phyloP scores from a whole-genome alignment of 2,329 filamentous ascomycete species.

The Aspergillus costaricaensis region DNA sequence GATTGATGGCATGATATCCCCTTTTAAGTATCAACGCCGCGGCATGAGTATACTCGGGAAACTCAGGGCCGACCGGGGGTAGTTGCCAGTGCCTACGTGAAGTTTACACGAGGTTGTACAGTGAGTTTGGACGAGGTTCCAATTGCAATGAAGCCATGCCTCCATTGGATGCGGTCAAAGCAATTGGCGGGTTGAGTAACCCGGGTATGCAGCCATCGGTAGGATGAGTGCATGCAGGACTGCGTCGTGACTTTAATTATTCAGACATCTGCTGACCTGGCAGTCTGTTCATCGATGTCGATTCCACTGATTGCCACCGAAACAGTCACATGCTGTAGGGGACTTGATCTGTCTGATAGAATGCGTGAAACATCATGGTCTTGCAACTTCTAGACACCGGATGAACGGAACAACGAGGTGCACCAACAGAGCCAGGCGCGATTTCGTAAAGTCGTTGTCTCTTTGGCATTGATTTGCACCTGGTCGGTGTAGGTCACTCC shows the following conservation, averaged over 20 bases:
- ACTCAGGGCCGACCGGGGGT: neutral
- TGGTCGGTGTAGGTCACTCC: no score
- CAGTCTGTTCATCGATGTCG: neutral
- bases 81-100: neutral
- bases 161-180: neutral
- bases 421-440: no score
- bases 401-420: no score
- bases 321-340: neutral
- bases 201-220: neutral
- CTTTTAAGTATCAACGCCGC: neutral
- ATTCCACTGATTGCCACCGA: neutral
- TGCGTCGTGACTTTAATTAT: neutral
- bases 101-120: neutral
- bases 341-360: no score
- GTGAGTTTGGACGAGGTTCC: neutral
- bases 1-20: neutral
- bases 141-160: neutral
- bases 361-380: no score
- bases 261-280: no score
- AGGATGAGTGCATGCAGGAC: neutral
- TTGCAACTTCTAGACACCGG: no score
- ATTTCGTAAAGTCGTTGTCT: no score
- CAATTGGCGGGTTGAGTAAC: neutral
- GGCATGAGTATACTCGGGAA: constrained; percentile 4
- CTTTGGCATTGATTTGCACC: no score